A percentile compares a stretch with the other conserved stretches of the same genome.
Conservation (phyloP, 371 early-diverging fungal genomes). For the Smittium mucronatum region DNA sequence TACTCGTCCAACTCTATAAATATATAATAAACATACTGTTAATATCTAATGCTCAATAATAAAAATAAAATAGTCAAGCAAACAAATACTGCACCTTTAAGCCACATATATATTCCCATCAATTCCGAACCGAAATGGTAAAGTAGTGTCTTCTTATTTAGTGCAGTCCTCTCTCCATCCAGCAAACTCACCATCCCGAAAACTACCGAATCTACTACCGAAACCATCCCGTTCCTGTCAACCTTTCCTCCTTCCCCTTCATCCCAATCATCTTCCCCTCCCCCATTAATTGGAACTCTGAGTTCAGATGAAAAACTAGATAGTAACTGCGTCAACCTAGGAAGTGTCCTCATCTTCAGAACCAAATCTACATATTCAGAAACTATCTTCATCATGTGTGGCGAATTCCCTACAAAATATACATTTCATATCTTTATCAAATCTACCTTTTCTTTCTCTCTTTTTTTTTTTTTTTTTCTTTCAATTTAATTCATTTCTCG, state of each 20-base stretch:
- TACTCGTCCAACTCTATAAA: not conserved
- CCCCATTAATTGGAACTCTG: not conserved
- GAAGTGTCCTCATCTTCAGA: not conserved
- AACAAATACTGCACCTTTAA: not conserved
- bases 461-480: no score
- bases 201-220: not conserved
- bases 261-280: not conserved
- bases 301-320: no score
- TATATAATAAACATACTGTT: not conserved
- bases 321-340: not conserved
- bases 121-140: not conserved
- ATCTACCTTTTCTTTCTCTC: no score
- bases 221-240: not conserved
- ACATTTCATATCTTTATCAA: no score
- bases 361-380: conserved; percentile 6
- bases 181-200: not conserved
- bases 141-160: not conserved
- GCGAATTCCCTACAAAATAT: conserved; percentile 7
- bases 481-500: no score
- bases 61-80: not conserved
- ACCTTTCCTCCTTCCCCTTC: not conserved
- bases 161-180: not conserved
- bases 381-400: conserved; percentile 9
- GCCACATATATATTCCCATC: not conserved
- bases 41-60: not conserved